Base-by-base conservation (phyloP, 768 basidiomycete genomes). In the Naganishia onofrii region DNA sequence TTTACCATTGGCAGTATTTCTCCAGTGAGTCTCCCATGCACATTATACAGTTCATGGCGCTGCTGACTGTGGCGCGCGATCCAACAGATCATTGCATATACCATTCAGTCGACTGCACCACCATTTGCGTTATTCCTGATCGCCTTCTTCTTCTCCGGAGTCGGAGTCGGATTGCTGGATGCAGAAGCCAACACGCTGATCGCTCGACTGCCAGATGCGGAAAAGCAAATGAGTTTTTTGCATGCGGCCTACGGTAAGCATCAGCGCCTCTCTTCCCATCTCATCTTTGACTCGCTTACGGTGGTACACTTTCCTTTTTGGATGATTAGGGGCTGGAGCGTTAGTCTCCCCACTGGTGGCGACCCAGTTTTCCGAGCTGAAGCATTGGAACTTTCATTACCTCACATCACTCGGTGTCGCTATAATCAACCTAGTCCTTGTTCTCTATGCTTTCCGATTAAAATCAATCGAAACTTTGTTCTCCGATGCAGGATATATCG, bases 351-450 rank as follows among this genome's bases (percentile, higher is more conserved):
- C 93, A 2, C 84, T 94, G 21, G 86, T 89, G 0, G 85, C 92
- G 0, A 94, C 93, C 0, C 89, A 92, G 69, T 93, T 94, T 73
- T 84, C 90, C 0, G 86, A 87, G 68, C 74, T 86, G 28, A 78
- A 72, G 0, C 84, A 82, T 38, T 93, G 91, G 92, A 89, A 88
- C 0, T 88, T 89, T 77, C 89, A 92, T 77, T 93, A 88, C 75
- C 83, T 92, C 10, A 82, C 82, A 0, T 90, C 90, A 0, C 80
- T 92, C 0, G 88, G 86, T 0, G 72, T 93, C n/a, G 87, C 89
- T 0, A 67, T 87, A 19, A 72, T 82, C 51, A 91, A 90, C 72
- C 82, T 84, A 0, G 46, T 84, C 15, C 64, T 87, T 3, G 79
- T 93, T 5, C 72, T 84, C 1, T 68, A 74, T 2, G 85, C 90